Evolutionary conservation across 257 asterid species (phyloP), one percentile per base, ranked within the genome.

Genomic region (Echium plantagineum): DNA sequence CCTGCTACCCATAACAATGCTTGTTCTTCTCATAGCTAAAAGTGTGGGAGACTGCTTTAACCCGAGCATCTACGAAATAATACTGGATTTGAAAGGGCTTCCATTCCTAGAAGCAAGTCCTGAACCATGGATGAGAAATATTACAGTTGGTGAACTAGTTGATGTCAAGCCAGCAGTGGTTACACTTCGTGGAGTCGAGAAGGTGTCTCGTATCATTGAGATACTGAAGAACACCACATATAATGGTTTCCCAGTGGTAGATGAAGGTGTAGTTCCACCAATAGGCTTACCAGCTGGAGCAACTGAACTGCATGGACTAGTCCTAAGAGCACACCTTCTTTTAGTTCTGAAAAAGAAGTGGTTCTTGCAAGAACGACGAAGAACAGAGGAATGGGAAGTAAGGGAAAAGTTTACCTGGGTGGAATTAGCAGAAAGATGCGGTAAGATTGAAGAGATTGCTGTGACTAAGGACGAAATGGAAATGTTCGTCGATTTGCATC

Each of bases 31-130:
- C 28, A 80, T 87, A 21, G 86, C 95, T 24, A 90, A 87, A 70
- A 85, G 84, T 19, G 97, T 83, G n/a, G 97, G 97, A 59, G 97
- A 87, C 69, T 80, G 89, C 81, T 85, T 90, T 85, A 90, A 87
- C 69, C 96, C 90, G 59, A 90, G 97, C 81, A 87, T 85, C 57
- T 87, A 90, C n/a, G 96, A 90, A 18, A 87, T 85, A 66, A 90
- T 90, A 70, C 76, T 90, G 61, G 95, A 90, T 56, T 77, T 87
- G 52, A 87, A 90, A 80, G 97, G 96, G 52, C 74, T 90, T 17
- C 97, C 97, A 60, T 90, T 90, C 94, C 72, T 87, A 80, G 95
- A 83, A 3, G 85, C 97, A 55, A 69, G 83, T 55, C 87, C 97
- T 2, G 95, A 90, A 78, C 94, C 97, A 57, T 90, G 96, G 96